Base-by-base conservation (phyloP, 371 early-diverging fungal genomes). In the Actinomortierella wolfii region DNA sequence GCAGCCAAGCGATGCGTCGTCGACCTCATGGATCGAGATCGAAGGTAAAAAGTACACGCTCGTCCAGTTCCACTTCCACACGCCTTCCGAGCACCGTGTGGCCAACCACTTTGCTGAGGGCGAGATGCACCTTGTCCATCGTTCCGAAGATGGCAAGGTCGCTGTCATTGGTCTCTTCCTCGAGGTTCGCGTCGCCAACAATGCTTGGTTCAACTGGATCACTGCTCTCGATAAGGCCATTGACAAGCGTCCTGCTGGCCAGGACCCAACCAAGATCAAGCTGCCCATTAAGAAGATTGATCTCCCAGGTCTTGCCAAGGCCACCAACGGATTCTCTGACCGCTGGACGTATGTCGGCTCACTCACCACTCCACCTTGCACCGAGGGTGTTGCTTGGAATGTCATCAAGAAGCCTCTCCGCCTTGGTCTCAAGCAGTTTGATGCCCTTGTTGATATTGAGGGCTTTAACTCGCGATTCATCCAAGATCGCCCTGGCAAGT, bases 351-450 rank as follows among this genome's bases (percentile, higher is more conserved):
- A 83, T 57, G 45, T 34, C 1, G 83, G 83, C 11, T 71, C 73
- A 34, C 58, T 83, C 56, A 83, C 83, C 8, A 78, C 79, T 0
- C 83, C 83, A 2, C 82, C 82, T 13, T 83, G 82, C 62, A 62
- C 78, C 15, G 82, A 83, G 49, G 67, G 76, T 21, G 81, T 80
- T 0, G 50, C 56, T 15, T 83, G 81, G 82, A 62, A 61, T 21
- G 77, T 83, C 3, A 64, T 73, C 60, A 49, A 60, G 47, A 57
- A 54, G 6, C 24, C 77, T 11, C 29, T 76, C 15, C 17, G 61
- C 4, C n/a, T 82, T 20, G 60, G 76, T 0, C 11, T 68, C 15
- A 13, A 59, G 25, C 79, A 80, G 54, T 59, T 49, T 45, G 44
- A 59, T 24, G 64, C 65, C 24, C 25, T 81, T 18, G 65, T 59